These are phyloP conservation scores for Chloris gayana DNA, from an alignment of 176 grass and related monocot genomes.

Conservation along the genomic window DNA sequence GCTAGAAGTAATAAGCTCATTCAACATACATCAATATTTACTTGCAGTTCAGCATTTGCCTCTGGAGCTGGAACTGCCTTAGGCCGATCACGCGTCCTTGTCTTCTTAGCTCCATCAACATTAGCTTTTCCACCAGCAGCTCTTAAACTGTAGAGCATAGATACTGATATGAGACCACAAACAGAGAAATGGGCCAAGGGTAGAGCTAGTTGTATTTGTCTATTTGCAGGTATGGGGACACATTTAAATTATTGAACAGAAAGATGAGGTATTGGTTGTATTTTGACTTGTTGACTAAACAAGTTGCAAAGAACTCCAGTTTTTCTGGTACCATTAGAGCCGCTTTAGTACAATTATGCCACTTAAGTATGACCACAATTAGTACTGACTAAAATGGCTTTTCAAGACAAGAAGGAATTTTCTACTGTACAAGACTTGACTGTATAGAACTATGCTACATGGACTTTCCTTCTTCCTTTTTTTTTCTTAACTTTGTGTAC, in stretches of 20 bases:
- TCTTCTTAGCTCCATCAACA: conserved; percentile 73
- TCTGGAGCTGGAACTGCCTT: conserved; percentile 76
- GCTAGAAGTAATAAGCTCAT: conserved; percentile 28
- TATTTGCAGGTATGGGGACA: conserved; percentile 27
- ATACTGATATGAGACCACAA: conserved; percentile 24
- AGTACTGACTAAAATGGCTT: conserved; percentile 25
- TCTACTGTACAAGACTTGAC: neutral
- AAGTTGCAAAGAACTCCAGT: conserved; percentile 38
- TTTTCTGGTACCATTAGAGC: neutral
- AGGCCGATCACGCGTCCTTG: conserved; percentile 66
- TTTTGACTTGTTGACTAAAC: conserved; percentile 25
- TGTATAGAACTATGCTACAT: neutral
- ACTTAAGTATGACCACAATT: neutral
- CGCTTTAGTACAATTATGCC: conserved; percentile 12
- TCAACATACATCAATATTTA: conserved; percentile 77
- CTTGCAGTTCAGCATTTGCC: conserved; percentile 92
- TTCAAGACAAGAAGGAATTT: conserved; percentile 7
- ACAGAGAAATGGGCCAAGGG: neutral
- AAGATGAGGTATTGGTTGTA: neutral
- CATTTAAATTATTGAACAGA: conserved; percentile 2
- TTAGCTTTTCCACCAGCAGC: conserved; percentile 65
- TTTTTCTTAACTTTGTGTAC: neutral
- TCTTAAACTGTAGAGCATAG: conserved; percentile 57
- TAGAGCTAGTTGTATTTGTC: conserved; percentile 12
- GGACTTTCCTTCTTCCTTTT: neutral